Evolutionary conservation across 1,284 basidiomycete genomes (phyloP).

Genomic region (Cutaneotrichosporon cutaneum): DNA sequence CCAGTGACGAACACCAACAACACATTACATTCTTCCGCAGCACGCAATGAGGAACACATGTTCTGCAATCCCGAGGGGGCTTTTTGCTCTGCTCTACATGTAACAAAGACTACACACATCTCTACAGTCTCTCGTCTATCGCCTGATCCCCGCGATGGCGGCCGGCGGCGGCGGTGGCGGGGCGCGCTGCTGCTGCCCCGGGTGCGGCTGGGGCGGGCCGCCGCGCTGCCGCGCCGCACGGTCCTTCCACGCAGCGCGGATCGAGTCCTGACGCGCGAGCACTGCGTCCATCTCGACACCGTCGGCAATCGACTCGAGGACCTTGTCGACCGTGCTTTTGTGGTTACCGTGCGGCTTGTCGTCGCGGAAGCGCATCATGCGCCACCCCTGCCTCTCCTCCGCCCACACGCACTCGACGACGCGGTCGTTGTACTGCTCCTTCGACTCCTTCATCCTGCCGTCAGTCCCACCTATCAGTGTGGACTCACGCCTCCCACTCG

Average conservation of each 20-base stretch:
- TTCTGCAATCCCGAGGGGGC: neutral
- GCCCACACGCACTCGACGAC: constrained; percentile 96
- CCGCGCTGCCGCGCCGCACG: constrained; percentile 23
- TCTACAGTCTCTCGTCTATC: neutral
- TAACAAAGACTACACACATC: neutral
- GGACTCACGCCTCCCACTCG: constrained; percentile 84
- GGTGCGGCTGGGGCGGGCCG: neutral
- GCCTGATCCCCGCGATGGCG: neutral
- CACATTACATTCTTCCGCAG: neutral
- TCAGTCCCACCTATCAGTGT: constrained; percentile 10
- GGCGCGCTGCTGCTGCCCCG: constrained; percentile 1
- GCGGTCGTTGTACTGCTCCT: constrained; percentile 87
- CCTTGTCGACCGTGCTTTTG: constrained; percentile 73
- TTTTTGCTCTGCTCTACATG: neutral
- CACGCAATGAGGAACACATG: neutral
- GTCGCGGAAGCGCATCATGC: constrained; percentile 84
- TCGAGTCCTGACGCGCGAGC: constrained; percentile 36
- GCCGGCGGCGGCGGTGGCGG: neutral
- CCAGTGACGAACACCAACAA: neutral
- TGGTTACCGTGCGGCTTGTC: constrained; percentile 91
- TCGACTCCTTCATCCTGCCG: constrained; percentile 73
- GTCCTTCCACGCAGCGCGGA: constrained; percentile 48
- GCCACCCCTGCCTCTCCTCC: constrained; percentile 64
- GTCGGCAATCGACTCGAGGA: constrained; percentile 81
- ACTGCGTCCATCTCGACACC: constrained; percentile 84